A percentile compares a stretch with the other conserved stretches of the same genome.
These are phyloP conservation scores for Laguncularia racemosa DNA, from an alignment of 345 rosid genomes.

Conservation along the genomic window DNA sequence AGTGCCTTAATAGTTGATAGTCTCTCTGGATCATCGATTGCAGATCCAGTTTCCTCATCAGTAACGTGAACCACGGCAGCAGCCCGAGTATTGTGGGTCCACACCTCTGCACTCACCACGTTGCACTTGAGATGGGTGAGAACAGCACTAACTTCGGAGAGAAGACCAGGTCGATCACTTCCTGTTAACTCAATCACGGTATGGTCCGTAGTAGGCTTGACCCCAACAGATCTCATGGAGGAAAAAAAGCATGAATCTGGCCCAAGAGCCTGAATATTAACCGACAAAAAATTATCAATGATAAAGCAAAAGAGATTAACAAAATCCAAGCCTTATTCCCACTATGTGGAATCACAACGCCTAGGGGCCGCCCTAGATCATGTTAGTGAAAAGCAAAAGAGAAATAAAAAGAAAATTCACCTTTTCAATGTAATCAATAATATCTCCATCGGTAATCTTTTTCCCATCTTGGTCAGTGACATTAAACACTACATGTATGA, in stretches of 20 bases:
- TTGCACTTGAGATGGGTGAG: conserved; percentile 77
- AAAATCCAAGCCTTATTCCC: no score
- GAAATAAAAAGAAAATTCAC: conserved; percentile 23
- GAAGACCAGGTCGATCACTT: conserved; percentile 82
- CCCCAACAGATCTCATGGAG: conserved; percentile 65
- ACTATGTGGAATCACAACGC: no score
- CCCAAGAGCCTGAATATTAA: conserved; percentile 58
- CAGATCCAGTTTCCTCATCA: conserved; percentile 57
- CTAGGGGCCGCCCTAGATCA: no score
- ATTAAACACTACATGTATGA: conserved; percentile 67
- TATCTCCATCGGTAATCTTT: conserved; percentile 66
- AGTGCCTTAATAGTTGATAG: conserved; percentile 57
- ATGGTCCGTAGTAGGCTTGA: conserved; percentile 57
- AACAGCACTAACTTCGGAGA: conserved; percentile 87
- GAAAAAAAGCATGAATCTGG: conserved; percentile 68
- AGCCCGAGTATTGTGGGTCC: conserved; percentile 92
- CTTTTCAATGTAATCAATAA: conserved; percentile 69
- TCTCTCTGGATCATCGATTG: conserved; percentile 57
- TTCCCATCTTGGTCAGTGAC: conserved; percentile 85
- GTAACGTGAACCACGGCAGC: conserved; percentile 91
- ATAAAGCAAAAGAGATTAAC: not conserved
- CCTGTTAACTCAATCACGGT: conserved; percentile 82
- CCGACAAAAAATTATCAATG: conserved; percentile 2
- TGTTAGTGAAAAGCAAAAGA: not conserved
- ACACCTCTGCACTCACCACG: conserved; percentile 74